Conservation (phyloP, 78 protist genomes). For the Monocercomonoides exilis region DNA sequence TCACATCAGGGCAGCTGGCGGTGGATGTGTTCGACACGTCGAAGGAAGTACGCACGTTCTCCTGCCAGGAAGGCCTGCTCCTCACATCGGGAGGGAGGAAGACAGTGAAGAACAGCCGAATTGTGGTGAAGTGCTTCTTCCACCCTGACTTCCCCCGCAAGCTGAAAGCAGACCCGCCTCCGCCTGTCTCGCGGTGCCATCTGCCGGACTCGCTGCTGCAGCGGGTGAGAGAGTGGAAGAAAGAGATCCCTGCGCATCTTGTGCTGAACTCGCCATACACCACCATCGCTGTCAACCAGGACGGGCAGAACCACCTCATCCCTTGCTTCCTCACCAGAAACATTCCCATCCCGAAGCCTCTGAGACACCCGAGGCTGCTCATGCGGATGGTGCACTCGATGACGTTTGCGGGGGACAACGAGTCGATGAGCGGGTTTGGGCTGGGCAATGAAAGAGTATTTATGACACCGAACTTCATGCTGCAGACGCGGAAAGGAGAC, state of each 20-base stretch:
- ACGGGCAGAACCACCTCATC: not conserved
- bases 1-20: not conserved
- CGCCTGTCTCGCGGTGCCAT: not conserved
- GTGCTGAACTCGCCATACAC: not conserved
- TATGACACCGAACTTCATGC: slow-evolving; percentile 14
- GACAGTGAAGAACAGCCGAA: not conserved
- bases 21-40: not conserved
- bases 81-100: not conserved
- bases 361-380: not conserved
- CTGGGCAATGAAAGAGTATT: not conserved
- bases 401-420: slow-evolving; percentile 15
- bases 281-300: not conserved
- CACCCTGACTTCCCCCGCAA: not conserved
- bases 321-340: not conserved
- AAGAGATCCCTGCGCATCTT: not conserved
- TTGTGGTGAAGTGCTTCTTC: not conserved
- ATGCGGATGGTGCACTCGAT: slow-evolving; percentile 17
- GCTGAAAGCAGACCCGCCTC: not conserved
- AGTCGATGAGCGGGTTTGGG: not conserved
- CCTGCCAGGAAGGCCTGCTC: not conserved
- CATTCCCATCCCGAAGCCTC: not conserved
- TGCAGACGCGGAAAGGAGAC: slow-evolving; percentile 25
- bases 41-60: not conserved
- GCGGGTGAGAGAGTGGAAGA: not conserved
- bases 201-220: not conserved